Percentiles rank a stretch among this genome's conserved stretches.
Evolutionary conservation across 352 stramenopile genomes (phyloP).

Genomic region (Pythium chondricola): DNA sequence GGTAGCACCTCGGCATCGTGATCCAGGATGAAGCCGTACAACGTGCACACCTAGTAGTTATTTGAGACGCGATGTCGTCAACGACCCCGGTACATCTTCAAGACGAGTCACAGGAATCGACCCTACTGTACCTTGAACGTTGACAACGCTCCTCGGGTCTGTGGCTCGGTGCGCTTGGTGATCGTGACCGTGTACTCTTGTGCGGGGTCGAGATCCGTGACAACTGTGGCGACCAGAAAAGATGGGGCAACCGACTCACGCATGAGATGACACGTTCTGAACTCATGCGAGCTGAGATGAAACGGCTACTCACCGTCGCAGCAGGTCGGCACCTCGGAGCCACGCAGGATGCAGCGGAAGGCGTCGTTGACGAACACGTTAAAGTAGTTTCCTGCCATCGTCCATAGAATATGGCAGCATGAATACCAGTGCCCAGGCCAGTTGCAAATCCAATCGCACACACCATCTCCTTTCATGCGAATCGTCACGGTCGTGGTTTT

Average conservation of each 20-base stretch:
- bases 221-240: constrained; percentile 30
- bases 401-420: no score
- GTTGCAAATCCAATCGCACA: neutral
- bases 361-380: constrained; percentile 79
- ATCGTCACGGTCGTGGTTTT: constrained; percentile 61
- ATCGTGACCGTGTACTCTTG: constrained; percentile 63
- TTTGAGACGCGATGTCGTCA: no score
- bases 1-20: constrained; percentile 53
- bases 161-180: constrained; percentile 78
- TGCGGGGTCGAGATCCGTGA: constrained; percentile 38
- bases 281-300: neutral
- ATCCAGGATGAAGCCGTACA: constrained; percentile 86
- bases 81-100: no score
- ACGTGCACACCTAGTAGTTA: constrained; percentile 87
- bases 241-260: no score
- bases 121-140: constrained; percentile 85
- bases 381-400: constrained; percentile 84
- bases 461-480: constrained; percentile 79
- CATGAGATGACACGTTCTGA: constrained; percentile 11
- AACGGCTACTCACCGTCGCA: constrained; percentile 51
- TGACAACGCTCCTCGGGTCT: constrained; percentile 78
- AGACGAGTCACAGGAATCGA: neutral
- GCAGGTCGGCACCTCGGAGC: constrained; percentile 67
- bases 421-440: neutral
- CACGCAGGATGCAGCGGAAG: constrained; percentile 71